phyloP scores from a whole-genome alignment of 2,329 filamentous ascomycete genomes.

The Exophiala dermatitidis region DNA sequence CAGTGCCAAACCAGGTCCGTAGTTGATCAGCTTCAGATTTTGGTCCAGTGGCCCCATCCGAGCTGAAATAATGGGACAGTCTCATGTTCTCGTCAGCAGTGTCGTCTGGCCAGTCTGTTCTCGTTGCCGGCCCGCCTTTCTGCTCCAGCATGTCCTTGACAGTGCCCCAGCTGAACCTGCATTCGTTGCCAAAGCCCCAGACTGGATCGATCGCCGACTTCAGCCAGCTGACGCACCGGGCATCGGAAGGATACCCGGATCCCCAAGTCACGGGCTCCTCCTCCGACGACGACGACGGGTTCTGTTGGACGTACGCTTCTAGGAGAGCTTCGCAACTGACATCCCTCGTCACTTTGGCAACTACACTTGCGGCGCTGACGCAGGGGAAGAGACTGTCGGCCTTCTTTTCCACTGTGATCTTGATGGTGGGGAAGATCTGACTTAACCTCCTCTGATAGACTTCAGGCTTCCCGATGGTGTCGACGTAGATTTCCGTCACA shows the following conservation, averaged over 20 bases:
- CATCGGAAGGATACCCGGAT: conserved; percentile 88
- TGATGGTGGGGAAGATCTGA: conserved; percentile 69
- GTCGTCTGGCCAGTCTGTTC: conserved; percentile 75
- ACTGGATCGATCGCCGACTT: conserved; percentile 80
- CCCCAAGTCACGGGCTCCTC: conserved; percentile 62
- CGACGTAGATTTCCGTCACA: conserved; percentile 83
- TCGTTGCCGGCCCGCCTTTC: conserved; percentile 54
- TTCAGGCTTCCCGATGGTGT: conserved; percentile 79
- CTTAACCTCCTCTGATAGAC: conserved; percentile 80
- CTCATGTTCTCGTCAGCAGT: conserved; percentile 61
- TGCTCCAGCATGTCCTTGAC: conserved; percentile 82
- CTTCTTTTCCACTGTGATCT: conserved; percentile 77
- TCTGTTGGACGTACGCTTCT: conserved; percentile 43
- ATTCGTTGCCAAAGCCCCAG: conserved; percentile 92
- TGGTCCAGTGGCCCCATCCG: conserved; percentile 33
- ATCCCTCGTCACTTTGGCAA: conserved; percentile 92
- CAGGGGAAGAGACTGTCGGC: conserved; percentile 88
- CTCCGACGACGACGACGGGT: conserved; percentile 19
- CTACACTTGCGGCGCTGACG: conserved; percentile 88
- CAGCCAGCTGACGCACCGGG: conserved; percentile 71
- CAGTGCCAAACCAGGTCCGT: conserved; percentile 67
- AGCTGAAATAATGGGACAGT: conserved; percentile 65
- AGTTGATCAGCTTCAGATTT: conserved; percentile 62
- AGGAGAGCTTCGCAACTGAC: conserved; percentile 77
- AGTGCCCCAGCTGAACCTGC: conserved; percentile 91